Evolutionary conservation across 2,329 filamentous ascomycete genomes (phyloP).

Genomic region (Talaromyces sp.): DNA sequence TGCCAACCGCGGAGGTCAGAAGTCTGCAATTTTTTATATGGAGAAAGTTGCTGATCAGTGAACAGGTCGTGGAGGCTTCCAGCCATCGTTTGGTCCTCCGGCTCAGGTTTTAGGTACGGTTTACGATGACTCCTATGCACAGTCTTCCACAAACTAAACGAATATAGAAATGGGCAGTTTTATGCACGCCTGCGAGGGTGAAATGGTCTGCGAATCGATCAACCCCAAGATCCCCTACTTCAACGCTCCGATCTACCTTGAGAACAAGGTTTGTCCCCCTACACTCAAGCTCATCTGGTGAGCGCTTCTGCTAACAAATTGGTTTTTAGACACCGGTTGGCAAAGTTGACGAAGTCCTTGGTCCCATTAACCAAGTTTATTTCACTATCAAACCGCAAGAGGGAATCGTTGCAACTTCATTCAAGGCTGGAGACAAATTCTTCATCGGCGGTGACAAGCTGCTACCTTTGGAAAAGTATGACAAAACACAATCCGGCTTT

Average conservation of each 20-base stretch:
- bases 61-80: slow-evolving; percentile 58
- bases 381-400: slow-evolving; percentile 98
- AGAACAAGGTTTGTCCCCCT: slow-evolving; percentile 74
- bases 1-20: slow-evolving; percentile 47
- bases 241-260: slow-evolving; percentile 97
- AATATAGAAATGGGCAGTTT: slow-evolving; percentile 81
- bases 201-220: slow-evolving; percentile 93
- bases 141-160: slow-evolving; percentile 24
- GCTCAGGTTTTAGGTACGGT: slow-evolving; percentile 53
- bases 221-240: slow-evolving; percentile 98
- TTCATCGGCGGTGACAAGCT: slow-evolving; percentile 94
- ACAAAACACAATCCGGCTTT: slow-evolving; percentile 1
- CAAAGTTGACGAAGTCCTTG: slow-evolving; percentile 97
- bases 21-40: background rate
- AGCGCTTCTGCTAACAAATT: background rate
- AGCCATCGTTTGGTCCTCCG: slow-evolving; percentile 59
- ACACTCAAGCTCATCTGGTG: background rate
- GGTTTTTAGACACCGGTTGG: slow-evolving; percentile 69
- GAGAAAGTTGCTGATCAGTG: slow-evolving; percentile 6
- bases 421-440: slow-evolving; percentile 96
- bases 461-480: slow-evolving; percentile 77
- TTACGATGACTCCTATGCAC: background rate
- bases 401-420: slow-evolving; percentile 88
- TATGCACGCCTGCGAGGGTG: slow-evolving; percentile 90
- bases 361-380: slow-evolving; percentile 94